Evolutionary conservation across 805 yeast species (phyloP).

Genomic region (Wickerhamomyces kurtzmanii): DNA sequence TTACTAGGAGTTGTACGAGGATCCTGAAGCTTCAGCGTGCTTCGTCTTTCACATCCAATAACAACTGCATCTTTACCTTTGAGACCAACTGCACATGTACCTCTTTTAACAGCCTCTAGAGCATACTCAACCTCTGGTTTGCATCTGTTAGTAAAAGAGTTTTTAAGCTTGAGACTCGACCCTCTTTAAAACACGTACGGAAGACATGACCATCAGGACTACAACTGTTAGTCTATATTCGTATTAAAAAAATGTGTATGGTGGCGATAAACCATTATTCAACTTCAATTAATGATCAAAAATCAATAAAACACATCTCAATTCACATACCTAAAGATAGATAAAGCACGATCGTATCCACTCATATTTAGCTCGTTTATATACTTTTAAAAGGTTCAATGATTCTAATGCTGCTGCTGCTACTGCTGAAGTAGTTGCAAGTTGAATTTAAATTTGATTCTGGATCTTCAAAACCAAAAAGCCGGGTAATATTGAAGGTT

Average conservation of each 20-base stretch:
- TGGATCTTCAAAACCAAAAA: too few relatives aligned
- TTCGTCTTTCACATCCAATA: slow-evolving; percentile 93
- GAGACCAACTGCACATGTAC: slow-evolving; percentile 96
- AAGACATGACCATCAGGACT: slow-evolving; percentile 98
- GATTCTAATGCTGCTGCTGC: too few relatives aligned
- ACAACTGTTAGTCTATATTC: slow-evolving; percentile 19
- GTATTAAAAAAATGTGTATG: slow-evolving; percentile 7
- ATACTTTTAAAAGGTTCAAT: too few relatives aligned
- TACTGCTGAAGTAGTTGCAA: too few relatives aligned
- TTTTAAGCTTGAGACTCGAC: not conserved
- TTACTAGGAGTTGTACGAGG: slow-evolving; percentile 94
- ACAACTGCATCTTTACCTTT: slow-evolving; percentile 86
- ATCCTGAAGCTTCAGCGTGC: slow-evolving; percentile 91
- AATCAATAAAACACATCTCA: not conserved
- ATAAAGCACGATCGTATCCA: slow-evolving; percentile 98
- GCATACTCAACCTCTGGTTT: slow-evolving; percentile 86
- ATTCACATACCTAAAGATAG: slow-evolving; percentile 79
- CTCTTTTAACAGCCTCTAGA: slow-evolving; percentile 94
- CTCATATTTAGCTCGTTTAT: slow-evolving; percentile 73
- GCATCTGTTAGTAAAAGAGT: slow-evolving; percentile 6
- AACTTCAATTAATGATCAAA: too few relatives aligned
- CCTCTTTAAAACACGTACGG: slow-evolving; percentile 37
- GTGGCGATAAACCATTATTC: too few relatives aligned
- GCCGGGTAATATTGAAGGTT: too few relatives aligned
- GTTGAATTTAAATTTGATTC: too few relatives aligned